Conservation (phyloP, 139 green algal species). For the Closterium sp. region DNA sequence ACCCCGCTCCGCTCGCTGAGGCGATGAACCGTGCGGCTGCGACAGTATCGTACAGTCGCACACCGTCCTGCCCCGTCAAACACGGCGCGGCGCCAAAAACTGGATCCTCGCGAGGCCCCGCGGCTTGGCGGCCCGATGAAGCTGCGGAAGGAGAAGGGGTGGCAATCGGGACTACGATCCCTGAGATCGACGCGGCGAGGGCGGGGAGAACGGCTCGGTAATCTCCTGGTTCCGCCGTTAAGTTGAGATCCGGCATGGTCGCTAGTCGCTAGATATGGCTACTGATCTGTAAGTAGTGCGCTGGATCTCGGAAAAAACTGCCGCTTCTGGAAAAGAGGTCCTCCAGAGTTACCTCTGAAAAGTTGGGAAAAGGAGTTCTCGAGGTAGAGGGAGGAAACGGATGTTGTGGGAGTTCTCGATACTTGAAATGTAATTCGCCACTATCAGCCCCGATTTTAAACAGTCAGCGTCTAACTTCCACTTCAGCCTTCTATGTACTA, state of each 20-base stretch:
- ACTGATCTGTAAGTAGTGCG: too few relatives aligned
- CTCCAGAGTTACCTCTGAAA: too few relatives aligned
- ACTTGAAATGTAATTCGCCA: too few relatives aligned
- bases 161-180: neutral
- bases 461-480: too few relatives aligned
- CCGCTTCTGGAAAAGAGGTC: too few relatives aligned
- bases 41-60: neutral
- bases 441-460: too few relatives aligned
- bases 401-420: too few relatives aligned
- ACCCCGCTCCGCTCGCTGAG: neutral
- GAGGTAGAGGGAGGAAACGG: too few relatives aligned
- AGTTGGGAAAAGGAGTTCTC: too few relatives aligned
- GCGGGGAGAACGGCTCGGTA: neutral
- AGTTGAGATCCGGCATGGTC: neutral
- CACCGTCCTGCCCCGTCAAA: neutral
- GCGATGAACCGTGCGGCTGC: neutral
- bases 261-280: neutral
- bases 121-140: neutral
- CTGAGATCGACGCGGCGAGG: neutral
- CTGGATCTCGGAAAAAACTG: too few relatives aligned
- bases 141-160: neutral
- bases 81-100: neutral
- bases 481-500: too few relatives aligned
- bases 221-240: neutral
- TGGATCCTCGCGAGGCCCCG: neutral